Conservation (phyloP, 441 rosid genomes). For the Syzygium malaccense region DNA sequence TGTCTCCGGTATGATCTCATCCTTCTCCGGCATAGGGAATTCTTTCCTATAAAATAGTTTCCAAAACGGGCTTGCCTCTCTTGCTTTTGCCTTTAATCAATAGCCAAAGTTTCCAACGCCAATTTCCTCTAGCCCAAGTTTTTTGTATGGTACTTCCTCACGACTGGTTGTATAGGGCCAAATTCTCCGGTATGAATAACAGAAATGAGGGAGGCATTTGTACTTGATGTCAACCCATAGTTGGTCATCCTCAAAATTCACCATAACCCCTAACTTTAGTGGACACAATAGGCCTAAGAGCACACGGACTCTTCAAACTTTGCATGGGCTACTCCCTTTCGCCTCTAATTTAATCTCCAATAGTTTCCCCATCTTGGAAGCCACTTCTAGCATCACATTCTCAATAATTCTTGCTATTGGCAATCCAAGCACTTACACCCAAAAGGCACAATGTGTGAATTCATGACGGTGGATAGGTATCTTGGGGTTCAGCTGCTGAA, state of each 20-base stretch:
- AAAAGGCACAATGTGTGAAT: not conserved
- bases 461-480: not conserved
- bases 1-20: not conserved
- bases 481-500: not conserved
- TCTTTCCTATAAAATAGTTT: not conserved
- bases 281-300: not conserved
- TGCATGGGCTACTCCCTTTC: not conserved
- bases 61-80: not conserved
- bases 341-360: not conserved
- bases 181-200: too few species aligned
- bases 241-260: not conserved
- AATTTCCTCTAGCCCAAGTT: not conserved
- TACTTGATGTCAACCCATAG: too few species aligned
- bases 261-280: fast-evolving
- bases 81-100: not conserved
- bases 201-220: too few species aligned
- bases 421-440: not conserved
- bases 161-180: too few species aligned
- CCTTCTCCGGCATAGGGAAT: not conserved
- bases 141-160: fast-evolving
- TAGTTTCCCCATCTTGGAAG: not conserved
- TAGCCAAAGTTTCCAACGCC: not conserved
- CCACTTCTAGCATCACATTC: not conserved
- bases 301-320: not conserved
- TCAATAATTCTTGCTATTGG: not conserved